Evolutionary conservation across 192 early-diverging fungal genomes (phyloP), one percentile per base, ranked within the genome.

Genomic region (Coemansia reversa): DNA sequence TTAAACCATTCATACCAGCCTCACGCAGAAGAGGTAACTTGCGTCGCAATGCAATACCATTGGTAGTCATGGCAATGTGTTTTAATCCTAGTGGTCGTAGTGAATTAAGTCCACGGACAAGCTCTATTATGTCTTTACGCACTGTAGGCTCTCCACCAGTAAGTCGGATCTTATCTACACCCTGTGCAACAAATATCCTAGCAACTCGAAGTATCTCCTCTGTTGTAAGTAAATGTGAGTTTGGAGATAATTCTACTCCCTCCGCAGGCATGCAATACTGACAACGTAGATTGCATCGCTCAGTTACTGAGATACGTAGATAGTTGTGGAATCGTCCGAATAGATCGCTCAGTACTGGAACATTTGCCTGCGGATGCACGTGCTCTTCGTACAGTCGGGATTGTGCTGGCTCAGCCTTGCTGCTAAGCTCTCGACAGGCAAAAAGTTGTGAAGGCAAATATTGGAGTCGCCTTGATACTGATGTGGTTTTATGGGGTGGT

Each of bases 71-170:
- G 47, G 90, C 89, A 50, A 98, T 89, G 7, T 82, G 83, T 33
- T 86, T 68, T 55, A 98, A 76, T 4, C 96, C 96, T 39, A 88
- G 20, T 16, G 84, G 81, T 49, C 88, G 84, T 35, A 96, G 82
- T 23, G 80, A 70, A 29, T 93, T 86, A 12, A 98, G 81, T n/a
- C 87, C 91, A 7, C 65, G 83, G 84, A 98, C 87, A 20, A 98
- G 81, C 22, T 94, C 88, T 14, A 92, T 70, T 50, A 98, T 86
- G 65, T 98, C 96, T 54, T 88, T 90, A 60, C 96, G 85, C 28
- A 98, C 86, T 1, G 95, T 97, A 2, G 96, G 96, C 67, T 98
- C 96, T 4, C 96, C 96, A 55, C 96, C 96, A 0, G 96, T 98
- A 39, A 98, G 74, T 50, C 95, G 85, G 61, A 98, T 96, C 82